These are phyloP conservation scores for Nakazawaea populi DNA, from an alignment of 805 yeast genomes.

Conservation along the genomic window DNA sequence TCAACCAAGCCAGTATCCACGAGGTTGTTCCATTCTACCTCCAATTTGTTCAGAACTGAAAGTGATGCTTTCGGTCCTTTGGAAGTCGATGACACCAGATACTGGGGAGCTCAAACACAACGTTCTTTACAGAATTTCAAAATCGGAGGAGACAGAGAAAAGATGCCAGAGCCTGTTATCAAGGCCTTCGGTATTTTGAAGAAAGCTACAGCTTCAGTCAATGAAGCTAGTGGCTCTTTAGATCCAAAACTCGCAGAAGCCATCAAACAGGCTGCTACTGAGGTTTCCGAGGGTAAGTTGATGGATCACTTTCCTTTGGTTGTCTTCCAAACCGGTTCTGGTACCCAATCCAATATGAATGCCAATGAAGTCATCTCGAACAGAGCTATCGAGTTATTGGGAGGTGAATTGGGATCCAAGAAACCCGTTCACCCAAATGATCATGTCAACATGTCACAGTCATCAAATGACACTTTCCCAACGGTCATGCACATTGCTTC, in stretches of 20 bases:
- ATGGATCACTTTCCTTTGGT: conserved; percentile 95
- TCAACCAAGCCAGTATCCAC: not conserved
- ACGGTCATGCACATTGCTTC: conserved; percentile 99
- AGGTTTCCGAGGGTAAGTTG: conserved; percentile 88
- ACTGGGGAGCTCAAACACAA: conserved; percentile 99
- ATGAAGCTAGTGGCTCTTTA: conserved; percentile 67
- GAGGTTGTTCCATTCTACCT: conserved; percentile 15
- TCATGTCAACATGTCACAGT: conserved; percentile 97
- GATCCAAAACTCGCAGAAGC: conserved; percentile 82
- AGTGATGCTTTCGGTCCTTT: conserved; percentile 97
- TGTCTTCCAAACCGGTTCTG: conserved; percentile 98
- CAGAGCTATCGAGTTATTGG: conserved; percentile 94
- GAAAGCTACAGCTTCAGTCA: conserved; percentile 92
- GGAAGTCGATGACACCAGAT: conserved; percentile 78
- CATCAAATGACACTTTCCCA: conserved; percentile 99
- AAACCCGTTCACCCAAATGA: conserved; percentile 97
- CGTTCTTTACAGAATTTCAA: conserved; percentile 91
- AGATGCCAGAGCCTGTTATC: conserved; percentile 87
- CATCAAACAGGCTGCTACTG: conserved; percentile 91
- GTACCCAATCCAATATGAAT: conserved; percentile 98
- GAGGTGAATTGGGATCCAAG: conserved; percentile 90
- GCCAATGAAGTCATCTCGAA: conserved; percentile 98
- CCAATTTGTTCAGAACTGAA: conserved; percentile 55
- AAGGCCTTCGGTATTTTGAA: conserved; percentile 90
- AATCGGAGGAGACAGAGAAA: conserved; percentile 89